phyloP scores from a whole-genome alignment of 2,329 filamentous ascomycete genomes.

The Alternaria ethzedia region DNA sequence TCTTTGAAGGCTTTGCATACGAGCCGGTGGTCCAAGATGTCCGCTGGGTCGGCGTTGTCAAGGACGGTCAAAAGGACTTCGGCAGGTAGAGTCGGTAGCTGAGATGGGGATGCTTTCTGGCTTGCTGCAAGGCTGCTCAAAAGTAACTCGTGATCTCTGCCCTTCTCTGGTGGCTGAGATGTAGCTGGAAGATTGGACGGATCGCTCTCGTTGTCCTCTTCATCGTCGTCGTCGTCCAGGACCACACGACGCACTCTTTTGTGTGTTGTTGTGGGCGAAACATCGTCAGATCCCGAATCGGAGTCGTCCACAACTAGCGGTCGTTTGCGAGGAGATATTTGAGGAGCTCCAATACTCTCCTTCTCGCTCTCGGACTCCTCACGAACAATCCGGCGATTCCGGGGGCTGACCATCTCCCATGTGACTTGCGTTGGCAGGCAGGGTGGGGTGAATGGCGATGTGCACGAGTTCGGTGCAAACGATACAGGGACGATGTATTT shows the following conservation, averaged over 20 bases:
- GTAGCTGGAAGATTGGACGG: neutral
- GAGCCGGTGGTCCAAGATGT: neutral
- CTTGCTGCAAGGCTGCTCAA: neutral
- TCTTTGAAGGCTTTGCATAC: neutral
- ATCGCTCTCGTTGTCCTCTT: neutral
- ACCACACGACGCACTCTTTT: neutral
- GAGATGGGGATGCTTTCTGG: neutral
- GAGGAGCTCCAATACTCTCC: neutral
- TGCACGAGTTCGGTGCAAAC: neutral
- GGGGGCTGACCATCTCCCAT: neutral
- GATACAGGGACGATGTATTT: neutral
- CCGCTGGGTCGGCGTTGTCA: neutral
- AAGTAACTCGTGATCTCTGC: neutral
- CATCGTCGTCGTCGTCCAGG: neutral
- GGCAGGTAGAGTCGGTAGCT: neutral
- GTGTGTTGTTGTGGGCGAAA: neutral
- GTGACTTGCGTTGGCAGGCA: neutral
- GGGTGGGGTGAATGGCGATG: neutral
- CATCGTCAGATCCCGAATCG: neutral
- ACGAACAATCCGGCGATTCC: neutral
- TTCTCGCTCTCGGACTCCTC: neutral
- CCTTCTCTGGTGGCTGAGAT: neutral
- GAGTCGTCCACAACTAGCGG: neutral
- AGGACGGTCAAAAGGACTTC: neutral
- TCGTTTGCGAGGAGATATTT: neutral